A percentile compares a stretch with the other conserved stretches of the same genome.
Conservation (phyloP, 306 rosid genomes). For the Vicia sativa region DNA sequence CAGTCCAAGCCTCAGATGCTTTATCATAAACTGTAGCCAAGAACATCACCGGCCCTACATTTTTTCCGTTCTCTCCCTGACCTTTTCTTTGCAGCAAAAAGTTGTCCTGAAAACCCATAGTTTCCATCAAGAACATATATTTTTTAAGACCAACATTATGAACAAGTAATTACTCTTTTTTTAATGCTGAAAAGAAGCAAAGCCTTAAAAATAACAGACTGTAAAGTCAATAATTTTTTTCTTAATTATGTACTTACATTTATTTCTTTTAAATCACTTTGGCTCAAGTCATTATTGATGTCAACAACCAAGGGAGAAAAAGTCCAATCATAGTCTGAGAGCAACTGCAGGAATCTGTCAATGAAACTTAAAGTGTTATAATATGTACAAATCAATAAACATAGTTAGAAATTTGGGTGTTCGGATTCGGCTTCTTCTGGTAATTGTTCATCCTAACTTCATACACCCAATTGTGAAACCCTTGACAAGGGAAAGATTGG, state of each 20-base stretch:
- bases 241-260: slow-evolving; percentile 52
- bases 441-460: slow-evolving; percentile 3
- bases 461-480: slow-evolving; percentile 17
- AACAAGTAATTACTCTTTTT: background rate
- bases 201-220: background rate
- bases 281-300: slow-evolving; percentile 45
- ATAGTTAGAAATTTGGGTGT: background rate
- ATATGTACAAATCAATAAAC: slow-evolving; percentile 44
- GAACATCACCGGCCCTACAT: slow-evolving; percentile 65
- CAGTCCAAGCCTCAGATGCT: slow-evolving; percentile 91
- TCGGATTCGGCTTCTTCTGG: background rate
- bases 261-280: slow-evolving; percentile 69
- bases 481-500: background rate
- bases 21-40: slow-evolving; percentile 82
- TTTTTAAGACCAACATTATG: slow-evolving; percentile 12
- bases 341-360: slow-evolving; percentile 76
- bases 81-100: slow-evolving; percentile 66
- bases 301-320: slow-evolving; percentile 80
- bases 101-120: slow-evolving; percentile 61
- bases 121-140: slow-evolving; percentile 31
- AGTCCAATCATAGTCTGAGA: slow-evolving; percentile 84
- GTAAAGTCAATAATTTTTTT: slow-evolving; percentile 19
- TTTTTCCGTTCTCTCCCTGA: slow-evolving; percentile 54
- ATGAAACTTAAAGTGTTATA: slow-evolving; percentile 45
- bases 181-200: background rate